A percentile compares a stretch with the other conserved stretches of the same genome.
These are phyloP conservation scores for Salvia rosmarinus DNA, from an alignment of 257 asterid genomes.

Conservation along the genomic window DNA sequence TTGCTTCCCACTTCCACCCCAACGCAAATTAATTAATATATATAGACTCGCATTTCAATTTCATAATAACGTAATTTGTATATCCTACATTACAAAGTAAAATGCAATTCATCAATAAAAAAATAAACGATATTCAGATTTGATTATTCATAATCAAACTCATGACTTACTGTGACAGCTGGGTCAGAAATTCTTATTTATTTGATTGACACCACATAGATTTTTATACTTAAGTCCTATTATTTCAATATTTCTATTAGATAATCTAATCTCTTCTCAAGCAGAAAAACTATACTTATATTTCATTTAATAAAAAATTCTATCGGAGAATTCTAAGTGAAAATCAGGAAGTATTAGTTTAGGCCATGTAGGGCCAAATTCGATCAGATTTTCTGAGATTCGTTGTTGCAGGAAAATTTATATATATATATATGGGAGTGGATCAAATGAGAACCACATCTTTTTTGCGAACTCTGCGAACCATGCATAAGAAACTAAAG, in stretches of 20 bases:
- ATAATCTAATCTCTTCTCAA: background rate
- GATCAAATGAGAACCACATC: too few species aligned
- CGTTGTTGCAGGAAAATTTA: background rate
- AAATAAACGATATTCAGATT: too few species aligned
- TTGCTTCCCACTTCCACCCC: too few species aligned
- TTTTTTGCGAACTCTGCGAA: too few species aligned
- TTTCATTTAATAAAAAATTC: background rate
- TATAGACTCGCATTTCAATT: too few species aligned
- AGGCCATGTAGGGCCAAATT: conserved; percentile 6
- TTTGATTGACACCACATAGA: background rate
- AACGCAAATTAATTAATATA: too few species aligned
- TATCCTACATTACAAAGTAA: too few species aligned
- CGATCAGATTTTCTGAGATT: background rate
- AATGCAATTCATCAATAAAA: too few species aligned
- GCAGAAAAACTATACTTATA: background rate
- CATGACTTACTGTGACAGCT: conserved; percentile 12
- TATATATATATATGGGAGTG: background rate
- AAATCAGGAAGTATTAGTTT: background rate
- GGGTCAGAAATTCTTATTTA: background rate
- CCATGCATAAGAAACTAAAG: too few species aligned
- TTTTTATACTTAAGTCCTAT: background rate
- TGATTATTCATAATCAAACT: too few species aligned
- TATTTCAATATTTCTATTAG: background rate
- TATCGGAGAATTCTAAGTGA: background rate
- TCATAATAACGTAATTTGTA: too few species aligned